Conservation (phyloP, 495 filamentous ascomycete species). For the Trichoderma reesei region DNA sequence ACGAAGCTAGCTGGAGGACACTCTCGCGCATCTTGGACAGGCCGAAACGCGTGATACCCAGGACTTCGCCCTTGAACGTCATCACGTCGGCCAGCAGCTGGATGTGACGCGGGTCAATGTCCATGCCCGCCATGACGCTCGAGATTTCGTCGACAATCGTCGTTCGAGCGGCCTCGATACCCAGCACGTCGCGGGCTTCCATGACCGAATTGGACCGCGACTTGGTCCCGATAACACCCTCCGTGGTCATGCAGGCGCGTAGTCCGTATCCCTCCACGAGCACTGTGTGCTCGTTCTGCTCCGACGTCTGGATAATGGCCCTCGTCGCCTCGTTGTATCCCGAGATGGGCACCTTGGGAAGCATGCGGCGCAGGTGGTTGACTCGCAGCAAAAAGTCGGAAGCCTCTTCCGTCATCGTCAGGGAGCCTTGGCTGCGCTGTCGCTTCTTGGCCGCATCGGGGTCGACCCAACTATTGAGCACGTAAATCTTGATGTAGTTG, state of each 20-base stretch:
- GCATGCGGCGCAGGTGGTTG: slow-evolving; percentile 69
- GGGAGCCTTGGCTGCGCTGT: background rate
- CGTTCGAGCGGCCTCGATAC: slow-evolving; percentile 85
- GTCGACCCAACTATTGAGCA: slow-evolving; percentile 39
- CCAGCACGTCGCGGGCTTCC: slow-evolving; percentile 85
- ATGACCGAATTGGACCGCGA: slow-evolving; percentile 80
- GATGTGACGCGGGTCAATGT: slow-evolving; percentile 97
- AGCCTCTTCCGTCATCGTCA: slow-evolving; percentile 30
- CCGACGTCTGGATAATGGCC: slow-evolving; percentile 70
- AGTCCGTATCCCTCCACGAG: slow-evolving; percentile 94
- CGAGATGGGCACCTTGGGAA: slow-evolving; percentile 71
- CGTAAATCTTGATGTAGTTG: slow-evolving; percentile 47
- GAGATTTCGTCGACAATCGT: slow-evolving; percentile 77
- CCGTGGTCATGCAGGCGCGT: slow-evolving; percentile 79
- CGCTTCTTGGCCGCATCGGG: slow-evolving; percentile 23
- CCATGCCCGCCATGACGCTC: slow-evolving; percentile 80
- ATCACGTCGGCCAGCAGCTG: slow-evolving; percentile 97
- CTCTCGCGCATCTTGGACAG: slow-evolving; percentile 94
- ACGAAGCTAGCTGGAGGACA: slow-evolving; percentile 88
- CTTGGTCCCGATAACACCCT: slow-evolving; percentile 66
- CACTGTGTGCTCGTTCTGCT: slow-evolving; percentile 53
- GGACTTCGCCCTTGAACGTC: slow-evolving; percentile 96
- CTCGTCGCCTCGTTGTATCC: slow-evolving; percentile 79
- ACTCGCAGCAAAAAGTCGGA: slow-evolving; percentile 71
- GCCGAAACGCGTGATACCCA: slow-evolving; percentile 96